Conservation (phyloP, 148 eudicot species). For the Vaccinium corymbosum region DNA sequence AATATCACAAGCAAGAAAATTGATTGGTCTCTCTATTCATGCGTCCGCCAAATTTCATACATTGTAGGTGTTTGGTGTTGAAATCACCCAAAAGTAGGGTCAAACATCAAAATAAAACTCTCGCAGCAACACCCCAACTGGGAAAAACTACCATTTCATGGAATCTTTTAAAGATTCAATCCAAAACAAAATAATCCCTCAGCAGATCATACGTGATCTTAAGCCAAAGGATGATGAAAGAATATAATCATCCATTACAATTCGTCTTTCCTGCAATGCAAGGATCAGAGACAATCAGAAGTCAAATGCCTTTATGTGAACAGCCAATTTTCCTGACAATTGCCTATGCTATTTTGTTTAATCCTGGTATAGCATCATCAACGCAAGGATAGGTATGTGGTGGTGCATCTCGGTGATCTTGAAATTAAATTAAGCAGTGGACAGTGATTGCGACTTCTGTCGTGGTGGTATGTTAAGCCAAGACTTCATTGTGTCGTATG, state of each 20-base stretch:
- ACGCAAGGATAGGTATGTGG: not conserved
- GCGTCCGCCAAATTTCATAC: not conserved
- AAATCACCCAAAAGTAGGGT: not conserved
- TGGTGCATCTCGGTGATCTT: not conserved
- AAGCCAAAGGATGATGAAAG: not conserved
- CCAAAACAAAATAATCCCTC: not conserved
- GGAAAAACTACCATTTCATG: not conserved
- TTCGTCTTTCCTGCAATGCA: not conserved
- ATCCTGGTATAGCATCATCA: not conserved
- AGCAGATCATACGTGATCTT: not conserved
- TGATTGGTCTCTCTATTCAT: not conserved
- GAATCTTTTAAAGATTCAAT: not conserved
- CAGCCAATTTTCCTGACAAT: not conserved
- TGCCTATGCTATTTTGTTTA: not conserved
- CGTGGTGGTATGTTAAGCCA: slow-evolving; percentile 20
- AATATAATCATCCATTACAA: not conserved
- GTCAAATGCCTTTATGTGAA: not conserved
- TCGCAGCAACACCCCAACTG: not conserved
- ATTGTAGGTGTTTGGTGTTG: not conserved
- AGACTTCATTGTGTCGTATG: slow-evolving; percentile 19
- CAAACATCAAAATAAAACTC: not conserved
- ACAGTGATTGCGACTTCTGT: slow-evolving; percentile 9
- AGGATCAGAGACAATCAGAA: not conserved
- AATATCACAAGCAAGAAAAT: not conserved
- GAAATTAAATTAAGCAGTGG: slow-evolving; percentile 12